Evolutionary conservation across 768 basidiomycete species (phyloP).

Genomic region (Albatrellus ellisii): DNA sequence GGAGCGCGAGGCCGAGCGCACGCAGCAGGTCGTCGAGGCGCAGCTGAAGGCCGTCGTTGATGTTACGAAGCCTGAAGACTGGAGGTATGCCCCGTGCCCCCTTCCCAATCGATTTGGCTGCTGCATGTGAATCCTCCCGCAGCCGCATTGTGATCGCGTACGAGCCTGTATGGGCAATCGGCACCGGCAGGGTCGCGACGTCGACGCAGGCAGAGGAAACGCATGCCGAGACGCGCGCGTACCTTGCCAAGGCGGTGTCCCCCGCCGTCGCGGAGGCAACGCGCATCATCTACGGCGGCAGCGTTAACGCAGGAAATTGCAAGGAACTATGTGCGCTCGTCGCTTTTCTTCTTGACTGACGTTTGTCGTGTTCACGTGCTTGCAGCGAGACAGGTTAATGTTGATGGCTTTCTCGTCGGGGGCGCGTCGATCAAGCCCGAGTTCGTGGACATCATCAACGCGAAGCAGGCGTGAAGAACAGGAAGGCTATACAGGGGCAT

Average conservation of each 20-base stretch:
- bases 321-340: conserved; percentile 63
- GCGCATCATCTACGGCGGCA: conserved; percentile 93
- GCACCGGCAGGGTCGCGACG: conserved; percentile 93
- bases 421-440: conserved; percentile 98
- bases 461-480: conserved; percentile 24
- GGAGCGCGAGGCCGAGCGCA: conserved; percentile 72
- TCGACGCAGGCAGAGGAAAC: conserved; percentile 87
- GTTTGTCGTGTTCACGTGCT: neutral
- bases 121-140: neutral
- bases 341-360: neutral
- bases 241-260: conserved; percentile 54
- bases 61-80: conserved; percentile 48
- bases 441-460: conserved; percentile 86
- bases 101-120: neutral
- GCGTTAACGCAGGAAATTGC: conserved; percentile 82
- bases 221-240: conserved; percentile 72
- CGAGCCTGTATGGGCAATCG: conserved; percentile 98
- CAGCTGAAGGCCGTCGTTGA: conserved; percentile 72
- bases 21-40: conserved; percentile 63
- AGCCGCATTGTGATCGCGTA: conserved; percentile 93
- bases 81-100: conserved; percentile 45
- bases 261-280: conserved; percentile 54
- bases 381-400: conserved; percentile 62
- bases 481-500: neutral
- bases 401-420: conserved; percentile 97